A percentile compares a stretch with the other conserved stretches of the same genome.
Evolutionary conservation across 2,329 filamentous ascomycete genomes (phyloP).

Genomic region (Neopestalotiopsis clavispora): DNA sequence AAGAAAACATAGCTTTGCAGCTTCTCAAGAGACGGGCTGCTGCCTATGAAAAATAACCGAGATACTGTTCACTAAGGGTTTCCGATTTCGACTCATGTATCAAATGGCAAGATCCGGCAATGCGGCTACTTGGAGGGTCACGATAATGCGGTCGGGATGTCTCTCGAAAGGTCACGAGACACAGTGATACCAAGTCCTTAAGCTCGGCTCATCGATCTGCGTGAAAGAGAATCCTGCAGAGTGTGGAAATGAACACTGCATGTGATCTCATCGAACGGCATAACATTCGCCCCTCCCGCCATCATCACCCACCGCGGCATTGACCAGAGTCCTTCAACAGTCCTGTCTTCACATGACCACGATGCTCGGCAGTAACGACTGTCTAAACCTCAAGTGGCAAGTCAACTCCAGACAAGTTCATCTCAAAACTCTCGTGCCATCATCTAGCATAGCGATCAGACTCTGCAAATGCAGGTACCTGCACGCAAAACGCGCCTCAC

Average conservation of each 20-base stretch:
- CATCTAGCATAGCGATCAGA: not conserved
- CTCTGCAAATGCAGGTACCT: not conserved
- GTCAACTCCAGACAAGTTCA: not conserved
- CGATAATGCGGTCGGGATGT: no score
- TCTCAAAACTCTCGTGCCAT: not conserved
- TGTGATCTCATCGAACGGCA: not conserved
- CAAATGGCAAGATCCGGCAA: no score
- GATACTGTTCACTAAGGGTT: no score
- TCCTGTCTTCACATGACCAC: not conserved
- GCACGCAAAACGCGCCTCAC: not conserved
- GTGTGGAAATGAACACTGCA: not conserved
- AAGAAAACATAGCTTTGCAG: no score
- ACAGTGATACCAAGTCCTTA: no score
- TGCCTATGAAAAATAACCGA: no score
- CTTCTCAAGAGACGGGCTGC: no score
- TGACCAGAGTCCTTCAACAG: not conserved
- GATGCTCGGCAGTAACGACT: not conserved
- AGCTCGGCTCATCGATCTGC: no score
- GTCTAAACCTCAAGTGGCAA: not conserved
- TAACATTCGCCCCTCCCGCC: not conserved
- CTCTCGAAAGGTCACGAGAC: no score
- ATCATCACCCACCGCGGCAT: not conserved
- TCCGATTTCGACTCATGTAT: no score
- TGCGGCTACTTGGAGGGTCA: no score
- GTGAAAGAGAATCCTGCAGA: not conserved